A percentile compares a stretch with the other conserved stretches of the same genome.
These are phyloP conservation scores for Entophlyctis helioformis DNA, from an alignment of 192 early-diverging fungal species.

Conservation along the genomic window DNA sequence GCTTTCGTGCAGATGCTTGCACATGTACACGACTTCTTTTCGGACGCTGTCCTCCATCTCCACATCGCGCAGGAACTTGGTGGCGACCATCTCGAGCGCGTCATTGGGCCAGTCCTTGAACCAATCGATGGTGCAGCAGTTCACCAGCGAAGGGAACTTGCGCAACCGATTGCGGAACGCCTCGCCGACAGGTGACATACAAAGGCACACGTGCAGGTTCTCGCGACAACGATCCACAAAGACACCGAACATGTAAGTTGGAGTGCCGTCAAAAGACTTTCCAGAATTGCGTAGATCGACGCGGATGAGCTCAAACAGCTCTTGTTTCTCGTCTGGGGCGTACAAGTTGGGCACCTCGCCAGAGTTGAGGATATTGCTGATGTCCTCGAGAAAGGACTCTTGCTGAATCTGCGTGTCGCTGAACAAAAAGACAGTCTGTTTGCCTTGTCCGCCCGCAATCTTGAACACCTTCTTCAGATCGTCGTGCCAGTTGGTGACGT, in stretches of 20 bases:
- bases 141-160: slow-evolving; percentile 46
- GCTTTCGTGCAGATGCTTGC: slow-evolving; percentile 47
- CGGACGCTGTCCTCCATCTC: slow-evolving; percentile 34
- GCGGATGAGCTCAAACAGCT: slow-evolving; percentile 44
- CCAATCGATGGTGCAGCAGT: slow-evolving; percentile 56
- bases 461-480: slow-evolving; percentile 46
- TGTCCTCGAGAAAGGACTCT: slow-evolving; percentile 49
- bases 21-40: slow-evolving; percentile 40
- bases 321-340: slow-evolving; percentile 43
- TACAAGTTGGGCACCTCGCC: slow-evolving; percentile 51
- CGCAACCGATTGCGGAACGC: slow-evolving; percentile 41
- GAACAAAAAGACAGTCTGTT: slow-evolving; percentile 44
- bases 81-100: slow-evolving; percentile 43
- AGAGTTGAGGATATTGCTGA: slow-evolving; percentile 49
- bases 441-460: slow-evolving; percentile 34
- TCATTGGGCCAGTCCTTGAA: slow-evolving; percentile 51
- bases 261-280: slow-evolving; percentile 23
- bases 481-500: slow-evolving; percentile 42
- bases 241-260: slow-evolving; percentile 28
- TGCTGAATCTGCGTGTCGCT: slow-evolving; percentile 52
- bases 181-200: slow-evolving; percentile 50
- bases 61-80: slow-evolving; percentile 37
- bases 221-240: slow-evolving; percentile 47
- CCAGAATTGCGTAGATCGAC: slow-evolving; percentile 13
- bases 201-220: slow-evolving; percentile 41